Evolutionary conservation across 2,329 filamentous ascomycete genomes (phyloP).

Genomic region (Hirsutella thompsonii): DNA sequence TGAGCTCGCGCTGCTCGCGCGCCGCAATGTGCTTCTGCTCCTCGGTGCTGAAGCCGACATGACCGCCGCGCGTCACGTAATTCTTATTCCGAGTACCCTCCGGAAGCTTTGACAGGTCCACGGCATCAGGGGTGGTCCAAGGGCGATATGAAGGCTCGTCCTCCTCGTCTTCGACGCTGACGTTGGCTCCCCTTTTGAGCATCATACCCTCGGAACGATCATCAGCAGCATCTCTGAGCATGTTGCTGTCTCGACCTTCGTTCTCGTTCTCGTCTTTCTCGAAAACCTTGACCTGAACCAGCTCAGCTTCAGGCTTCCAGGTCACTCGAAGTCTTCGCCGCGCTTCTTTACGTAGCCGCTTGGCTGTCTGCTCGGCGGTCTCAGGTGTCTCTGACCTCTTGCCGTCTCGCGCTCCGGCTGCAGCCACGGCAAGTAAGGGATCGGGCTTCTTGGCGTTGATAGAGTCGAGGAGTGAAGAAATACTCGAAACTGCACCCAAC

Average conservation of each 20-base stretch:
- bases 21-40: slow-evolving; percentile 43
- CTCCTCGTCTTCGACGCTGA: slow-evolving; percentile 44
- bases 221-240: slow-evolving; percentile 60
- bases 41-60: slow-evolving; percentile 34
- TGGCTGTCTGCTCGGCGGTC: slow-evolving; percentile 53
- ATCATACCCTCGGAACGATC: slow-evolving; percentile 63
- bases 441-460: slow-evolving; percentile 30
- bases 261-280: slow-evolving; percentile 62
- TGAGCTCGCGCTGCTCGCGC: slow-evolving; percentile 45
- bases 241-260: slow-evolving; percentile 50
- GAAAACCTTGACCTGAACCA: slow-evolving; percentile 57
- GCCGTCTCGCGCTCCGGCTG: slow-evolving; percentile 32
- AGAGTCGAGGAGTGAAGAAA: slow-evolving; percentile 40
- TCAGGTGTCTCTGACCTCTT: slow-evolving; percentile 41
- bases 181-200: slow-evolving; percentile 38
- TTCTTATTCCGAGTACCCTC: slow-evolving; percentile 32
- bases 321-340: slow-evolving; percentile 56
- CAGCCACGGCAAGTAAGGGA: slow-evolving; percentile 25
- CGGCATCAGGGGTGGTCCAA: slow-evolving; percentile 34
- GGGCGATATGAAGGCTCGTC: slow-evolving; percentile 40
- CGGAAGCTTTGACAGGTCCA: slow-evolving; percentile 34
- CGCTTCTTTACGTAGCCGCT: slow-evolving; percentile 59
- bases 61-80: slow-evolving; percentile 42
- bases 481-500: slow-evolving; percentile 30
- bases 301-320: slow-evolving; percentile 54